Percentiles rank a stretch among this genome's conserved stretches.
Conservation (phyloP, 352 stramenopile species). For the Thalassiosira mediterranea region DNA sequence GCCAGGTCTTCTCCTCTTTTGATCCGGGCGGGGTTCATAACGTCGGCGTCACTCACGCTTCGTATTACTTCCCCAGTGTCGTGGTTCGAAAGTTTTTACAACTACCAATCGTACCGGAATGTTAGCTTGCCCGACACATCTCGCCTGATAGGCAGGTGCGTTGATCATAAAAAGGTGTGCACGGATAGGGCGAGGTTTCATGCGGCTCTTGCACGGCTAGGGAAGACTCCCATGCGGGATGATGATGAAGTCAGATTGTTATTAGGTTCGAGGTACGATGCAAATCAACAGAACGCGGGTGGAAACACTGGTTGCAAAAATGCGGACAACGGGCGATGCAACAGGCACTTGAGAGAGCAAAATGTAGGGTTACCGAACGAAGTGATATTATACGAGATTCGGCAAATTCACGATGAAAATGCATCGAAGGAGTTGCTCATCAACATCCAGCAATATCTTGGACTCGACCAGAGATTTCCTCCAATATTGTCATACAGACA, state of each 20-base stretch:
- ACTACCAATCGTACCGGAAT: constrained; percentile 46
- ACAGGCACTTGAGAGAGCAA: background rate
- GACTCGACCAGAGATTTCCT: constrained; percentile 15
- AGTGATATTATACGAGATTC: constrained; percentile 66
- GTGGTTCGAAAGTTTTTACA: constrained; percentile 62
- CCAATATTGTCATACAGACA: constrained; percentile 24
- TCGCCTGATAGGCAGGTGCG: constrained; percentile 40
- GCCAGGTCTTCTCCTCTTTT: no score
- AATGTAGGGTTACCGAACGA: constrained; percentile 28
- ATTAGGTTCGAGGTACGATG: constrained; percentile 25
- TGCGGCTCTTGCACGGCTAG: constrained; percentile 45
- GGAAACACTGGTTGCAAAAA: background rate
- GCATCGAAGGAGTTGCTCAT: constrained; percentile 18
- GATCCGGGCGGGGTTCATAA: no score
- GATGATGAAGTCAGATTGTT: constrained; percentile 36
- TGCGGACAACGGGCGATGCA: background rate
- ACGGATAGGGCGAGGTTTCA: constrained; percentile 64
- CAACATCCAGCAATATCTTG: constrained; percentile 26
- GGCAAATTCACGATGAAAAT: constrained; percentile 44
- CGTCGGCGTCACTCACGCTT: no score
- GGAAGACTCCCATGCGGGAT: constrained; percentile 47
- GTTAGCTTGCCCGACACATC: constrained; percentile 21
- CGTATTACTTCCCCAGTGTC: no score
- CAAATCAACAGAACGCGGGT: background rate
- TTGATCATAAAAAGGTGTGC: constrained; percentile 47